Conservation (phyloP, 1,284 basidiomycete genomes). For the Apiotrichum sp. region DNA sequence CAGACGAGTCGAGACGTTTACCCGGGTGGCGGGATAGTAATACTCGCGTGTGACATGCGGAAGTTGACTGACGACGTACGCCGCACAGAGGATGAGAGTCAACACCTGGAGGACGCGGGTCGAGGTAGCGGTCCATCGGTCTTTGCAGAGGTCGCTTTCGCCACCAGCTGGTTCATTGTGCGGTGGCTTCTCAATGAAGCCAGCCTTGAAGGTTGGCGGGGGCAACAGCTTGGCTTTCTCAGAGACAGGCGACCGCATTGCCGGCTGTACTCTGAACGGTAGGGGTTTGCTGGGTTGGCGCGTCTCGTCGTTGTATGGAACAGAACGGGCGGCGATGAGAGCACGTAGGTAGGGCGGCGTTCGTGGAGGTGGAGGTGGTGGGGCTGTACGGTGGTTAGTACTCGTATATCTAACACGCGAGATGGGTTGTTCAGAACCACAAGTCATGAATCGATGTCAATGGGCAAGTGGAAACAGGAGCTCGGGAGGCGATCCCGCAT, state of each 20-base stretch:
- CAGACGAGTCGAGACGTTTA: neutral
- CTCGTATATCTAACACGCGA: neutral
- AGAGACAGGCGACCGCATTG: neutral
- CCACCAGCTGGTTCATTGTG: neutral
- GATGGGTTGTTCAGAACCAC: neutral
- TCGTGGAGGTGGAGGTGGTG: neutral
- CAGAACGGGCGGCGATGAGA: neutral
- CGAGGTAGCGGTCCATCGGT: neutral
- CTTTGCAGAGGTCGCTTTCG: neutral
- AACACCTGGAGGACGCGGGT: neutral
- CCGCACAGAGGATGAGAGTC: neutral
- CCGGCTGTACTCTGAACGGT: neutral
- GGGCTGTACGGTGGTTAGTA: neutral
- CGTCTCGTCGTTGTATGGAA: neutral
- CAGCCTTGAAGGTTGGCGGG: neutral
- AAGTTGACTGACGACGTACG: neutral
- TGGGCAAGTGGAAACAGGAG: no score
- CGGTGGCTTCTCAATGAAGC: neutral
- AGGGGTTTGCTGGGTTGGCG: no score
- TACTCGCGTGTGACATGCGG: neutral
- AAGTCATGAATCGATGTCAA: no score
- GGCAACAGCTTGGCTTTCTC: neutral
- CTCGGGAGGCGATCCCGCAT: no score
- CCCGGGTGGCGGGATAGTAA: neutral
- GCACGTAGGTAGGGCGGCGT: neutral